Evolutionary conservation across 768 basidiomycete species (phyloP), one percentile per base, ranked within the genome.

Genomic region (Phanerochaete carnosa): DNA sequence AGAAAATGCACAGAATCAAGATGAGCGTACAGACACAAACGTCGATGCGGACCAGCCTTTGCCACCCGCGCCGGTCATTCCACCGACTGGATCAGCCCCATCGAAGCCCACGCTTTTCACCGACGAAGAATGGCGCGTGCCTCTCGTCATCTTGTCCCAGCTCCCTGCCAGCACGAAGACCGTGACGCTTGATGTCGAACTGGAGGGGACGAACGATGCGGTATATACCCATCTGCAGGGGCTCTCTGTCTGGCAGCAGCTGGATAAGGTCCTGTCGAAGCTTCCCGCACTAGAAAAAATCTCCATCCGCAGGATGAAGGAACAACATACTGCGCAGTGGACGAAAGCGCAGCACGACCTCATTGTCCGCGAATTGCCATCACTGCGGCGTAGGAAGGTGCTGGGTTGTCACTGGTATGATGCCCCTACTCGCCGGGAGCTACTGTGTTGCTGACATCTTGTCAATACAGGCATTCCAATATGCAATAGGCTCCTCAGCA

Each of bases 61-160:
- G 23, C 15, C 30, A 6, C 45, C 25, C 15, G 45, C 29, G n/a
- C 56, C 29, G 26, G n/a, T 22, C 25, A 35, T 39, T 26, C 45
- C 32, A 22, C 26, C 30, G 43, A 16, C 45, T 45, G 37, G 23
- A 8, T 13, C 52, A 19, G 32, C 59, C 12, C 15, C 52, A 3
- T 5, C 52, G 16, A n/a, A 23, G n/a, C 28, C 29, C 2, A 23
- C 22, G 1, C 23, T 23, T 3, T 60, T 53, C 53, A 60, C 29
- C 29, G 4, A 1, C 13, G 53, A 55, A n/a, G 59, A 60, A 26
- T 60, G 59, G 59, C 37, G 45, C 1, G 45, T 22, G n/a, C 52
- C 37, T 30, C 28, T 29, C 29, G 52, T 47, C 28, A 16, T 60
- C 16, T n/a, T 60, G 1, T 55, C 53, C 7, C n/a, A 37, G 22